Evolutionary conservation across 495 filamentous ascomycete species (phyloP).

Genomic region (Aeminium ludgeri): DNA sequence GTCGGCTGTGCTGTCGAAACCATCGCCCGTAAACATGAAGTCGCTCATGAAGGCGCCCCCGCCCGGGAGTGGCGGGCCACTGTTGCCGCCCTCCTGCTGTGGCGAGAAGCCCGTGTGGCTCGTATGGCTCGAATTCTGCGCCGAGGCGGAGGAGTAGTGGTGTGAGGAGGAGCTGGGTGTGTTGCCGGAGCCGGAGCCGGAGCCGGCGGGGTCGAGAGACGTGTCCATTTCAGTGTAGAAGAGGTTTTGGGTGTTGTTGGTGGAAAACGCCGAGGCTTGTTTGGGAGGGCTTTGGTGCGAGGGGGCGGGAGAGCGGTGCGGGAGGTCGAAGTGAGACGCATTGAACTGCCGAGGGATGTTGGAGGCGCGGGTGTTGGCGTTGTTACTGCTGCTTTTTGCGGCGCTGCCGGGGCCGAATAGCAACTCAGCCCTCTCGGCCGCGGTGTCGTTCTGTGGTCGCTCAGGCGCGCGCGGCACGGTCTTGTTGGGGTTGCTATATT

Average conservation of each 20-base stretch:
- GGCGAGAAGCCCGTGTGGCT: conserved; percentile 12
- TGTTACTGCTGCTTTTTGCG: background rate
- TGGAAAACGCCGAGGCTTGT: conserved; percentile 3
- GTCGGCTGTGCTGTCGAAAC: conserved; percentile 1
- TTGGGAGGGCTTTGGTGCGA: conserved; percentile 7
- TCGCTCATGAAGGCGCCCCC: no score
- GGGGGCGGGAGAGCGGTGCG: conserved; percentile 4
- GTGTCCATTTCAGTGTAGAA: conserved; percentile 10
- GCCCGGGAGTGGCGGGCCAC: background rate
- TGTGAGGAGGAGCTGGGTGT: conserved; percentile 2
- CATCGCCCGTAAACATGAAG: no score
- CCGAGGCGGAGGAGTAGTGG: conserved; percentile 6
- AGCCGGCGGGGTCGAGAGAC: conserved; percentile 5
- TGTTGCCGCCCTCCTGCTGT: background rate
- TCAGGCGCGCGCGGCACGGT: background rate
- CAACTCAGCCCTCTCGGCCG: background rate
- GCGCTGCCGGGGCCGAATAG: background rate
- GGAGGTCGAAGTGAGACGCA: conserved; percentile 3
- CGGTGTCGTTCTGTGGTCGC: background rate
- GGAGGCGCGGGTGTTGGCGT: no score
- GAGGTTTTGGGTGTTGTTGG: no score
- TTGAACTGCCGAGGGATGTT: no score
- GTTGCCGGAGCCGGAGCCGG: conserved; percentile 6
- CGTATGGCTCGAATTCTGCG: no score
- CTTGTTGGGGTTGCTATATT: conserved; percentile 1